These are phyloP conservation scores for Starmerella scarabaei DNA, from an alignment of 805 yeast species.

Conservation along the genomic window DNA sequence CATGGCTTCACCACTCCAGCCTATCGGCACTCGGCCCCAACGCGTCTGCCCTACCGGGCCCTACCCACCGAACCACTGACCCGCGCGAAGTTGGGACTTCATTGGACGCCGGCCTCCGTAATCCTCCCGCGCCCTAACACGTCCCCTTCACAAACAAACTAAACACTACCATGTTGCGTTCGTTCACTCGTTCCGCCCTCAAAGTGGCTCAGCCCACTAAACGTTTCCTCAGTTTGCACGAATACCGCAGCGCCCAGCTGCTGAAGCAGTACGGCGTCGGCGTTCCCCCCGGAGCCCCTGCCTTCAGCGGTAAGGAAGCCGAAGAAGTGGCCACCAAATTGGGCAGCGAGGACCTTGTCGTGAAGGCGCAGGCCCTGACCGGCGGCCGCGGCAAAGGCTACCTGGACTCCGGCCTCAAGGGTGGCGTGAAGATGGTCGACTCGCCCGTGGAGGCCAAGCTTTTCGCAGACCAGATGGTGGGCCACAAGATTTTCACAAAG, in stretches of 20 bases:
- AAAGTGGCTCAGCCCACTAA: constrained; percentile 18
- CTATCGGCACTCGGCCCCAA: too few relatives aligned
- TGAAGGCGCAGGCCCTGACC: constrained; percentile 96
- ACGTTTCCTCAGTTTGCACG: constrained; percentile 85
- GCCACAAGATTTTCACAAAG: constrained; percentile 89
- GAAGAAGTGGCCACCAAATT: constrained; percentile 65
- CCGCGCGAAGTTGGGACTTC: too few relatives aligned
- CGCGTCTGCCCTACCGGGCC: too few relatives aligned
- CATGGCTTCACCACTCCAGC: too few relatives aligned
- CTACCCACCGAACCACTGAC: too few relatives aligned
- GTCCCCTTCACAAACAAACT: neutral
- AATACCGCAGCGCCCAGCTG: constrained; percentile 85
- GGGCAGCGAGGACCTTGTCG: constrained; percentile 65
- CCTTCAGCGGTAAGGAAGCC: constrained; percentile 82
- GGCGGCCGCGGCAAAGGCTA: constrained; percentile 99
- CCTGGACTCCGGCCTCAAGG: constrained; percentile 87
- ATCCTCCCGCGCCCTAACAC: neutral
- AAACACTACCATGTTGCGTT: constrained; percentile 8
- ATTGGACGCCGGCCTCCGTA: too few relatives aligned
- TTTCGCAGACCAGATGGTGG: constrained; percentile 77
- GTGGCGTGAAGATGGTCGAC: constrained; percentile 86
- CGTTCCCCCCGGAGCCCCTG: constrained; percentile 84
- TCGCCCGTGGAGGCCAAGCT: constrained; percentile 77
- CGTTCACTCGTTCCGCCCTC: constrained; percentile 1
- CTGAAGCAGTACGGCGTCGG: constrained; percentile 74